Evolutionary conservation across 495 filamentous ascomycete genomes (phyloP).

Genomic region (Talaromyces proteolyticus): DNA sequence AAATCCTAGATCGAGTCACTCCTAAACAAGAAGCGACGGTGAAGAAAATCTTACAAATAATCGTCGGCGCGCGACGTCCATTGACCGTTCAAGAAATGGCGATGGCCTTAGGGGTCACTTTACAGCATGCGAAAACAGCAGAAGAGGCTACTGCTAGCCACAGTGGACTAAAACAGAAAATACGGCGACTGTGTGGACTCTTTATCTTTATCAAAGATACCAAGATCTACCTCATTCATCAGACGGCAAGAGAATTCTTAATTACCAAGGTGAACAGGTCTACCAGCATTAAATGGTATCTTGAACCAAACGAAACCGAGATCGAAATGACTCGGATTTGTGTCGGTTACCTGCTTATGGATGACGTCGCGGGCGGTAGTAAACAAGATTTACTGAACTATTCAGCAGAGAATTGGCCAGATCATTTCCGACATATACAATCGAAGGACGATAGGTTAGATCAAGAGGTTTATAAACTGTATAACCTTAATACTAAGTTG

Average conservation of each 20-base stretch:
- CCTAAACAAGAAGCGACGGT: constrained; percentile 6
- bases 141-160: constrained; percentile 17
- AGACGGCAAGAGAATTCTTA: constrained; percentile 27
- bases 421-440: constrained; percentile 17
- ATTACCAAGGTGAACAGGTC: constrained; percentile 2
- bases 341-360: constrained; percentile 17
- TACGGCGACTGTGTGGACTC: constrained; percentile 30
- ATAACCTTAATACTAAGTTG: no score
- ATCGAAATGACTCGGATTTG: constrained; percentile 14
- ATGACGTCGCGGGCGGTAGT: constrained; percentile 9
- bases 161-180: constrained; percentile 9
- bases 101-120: constrained; percentile 18
- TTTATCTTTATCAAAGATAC: constrained; percentile 30
- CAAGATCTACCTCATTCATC: constrained; percentile 27
- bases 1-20: constrained; percentile 11
- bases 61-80: constrained; percentile 23
- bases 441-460: background rate
- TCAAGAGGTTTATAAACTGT: no score
- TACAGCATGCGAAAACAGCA: constrained; percentile 9
- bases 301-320: constrained; percentile 10
- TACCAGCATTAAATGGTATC: constrained; percentile 7
- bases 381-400: constrained; percentile 14
- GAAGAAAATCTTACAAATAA: constrained; percentile 23
- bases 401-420: constrained; percentile 19
- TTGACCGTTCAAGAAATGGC: constrained; percentile 24